A percentile compares a stretch with the other conserved stretches of the same genome.
phyloP scores from a whole-genome alignment of 306 rosid genomes.

The Alnus glutinosa region DNA sequence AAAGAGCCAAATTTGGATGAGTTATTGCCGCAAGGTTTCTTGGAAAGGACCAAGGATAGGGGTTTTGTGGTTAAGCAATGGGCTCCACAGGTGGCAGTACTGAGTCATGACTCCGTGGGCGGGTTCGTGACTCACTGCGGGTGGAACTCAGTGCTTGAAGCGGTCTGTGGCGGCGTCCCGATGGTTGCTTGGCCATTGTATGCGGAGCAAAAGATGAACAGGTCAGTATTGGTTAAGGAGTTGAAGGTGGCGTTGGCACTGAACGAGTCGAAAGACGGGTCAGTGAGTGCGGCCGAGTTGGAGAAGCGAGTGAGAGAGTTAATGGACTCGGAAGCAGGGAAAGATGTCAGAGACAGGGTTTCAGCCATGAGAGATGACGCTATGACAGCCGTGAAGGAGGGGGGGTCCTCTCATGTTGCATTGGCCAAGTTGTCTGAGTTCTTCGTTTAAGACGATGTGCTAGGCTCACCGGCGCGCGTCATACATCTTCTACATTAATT shows the following conservation, averaged over 20 bases:
- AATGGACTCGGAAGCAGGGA: slow-evolving; percentile 24
- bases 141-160: slow-evolving; percentile 42
- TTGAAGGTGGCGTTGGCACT: slow-evolving; percentile 20
- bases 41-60: slow-evolving; percentile 4
- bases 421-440: not conserved
- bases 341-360: slow-evolving; percentile 13
- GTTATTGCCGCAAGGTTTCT: not conserved
- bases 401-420: slow-evolving; percentile 23
- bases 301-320: slow-evolving; percentile 32
- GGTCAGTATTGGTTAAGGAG: slow-evolving; percentile 13
- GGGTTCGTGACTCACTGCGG: slow-evolving; percentile 46
- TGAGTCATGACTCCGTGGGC: slow-evolving; percentile 24
- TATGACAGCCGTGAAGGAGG: slow-evolving; percentile 6
- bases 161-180: slow-evolving; percentile 20
- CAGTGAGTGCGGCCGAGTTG: slow-evolving; percentile 40
- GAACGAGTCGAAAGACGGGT: slow-evolving; percentile 1
- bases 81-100: slow-evolving; percentile 14
- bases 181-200: slow-evolving; percentile 45
- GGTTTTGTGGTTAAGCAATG: slow-evolving; percentile 1
- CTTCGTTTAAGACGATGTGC: not conserved
- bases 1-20: not conserved
- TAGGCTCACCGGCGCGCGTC: too few species aligned
- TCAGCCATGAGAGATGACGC: slow-evolving; percentile 3
- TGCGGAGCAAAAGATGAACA: slow-evolving; percentile 37
- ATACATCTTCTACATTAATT: too few species aligned